A percentile compares a stretch with the other conserved stretches of the same genome.
phyloP scores from a whole-genome alignment of 805 yeast genomes.

The Ogataea neopini region DNA sequence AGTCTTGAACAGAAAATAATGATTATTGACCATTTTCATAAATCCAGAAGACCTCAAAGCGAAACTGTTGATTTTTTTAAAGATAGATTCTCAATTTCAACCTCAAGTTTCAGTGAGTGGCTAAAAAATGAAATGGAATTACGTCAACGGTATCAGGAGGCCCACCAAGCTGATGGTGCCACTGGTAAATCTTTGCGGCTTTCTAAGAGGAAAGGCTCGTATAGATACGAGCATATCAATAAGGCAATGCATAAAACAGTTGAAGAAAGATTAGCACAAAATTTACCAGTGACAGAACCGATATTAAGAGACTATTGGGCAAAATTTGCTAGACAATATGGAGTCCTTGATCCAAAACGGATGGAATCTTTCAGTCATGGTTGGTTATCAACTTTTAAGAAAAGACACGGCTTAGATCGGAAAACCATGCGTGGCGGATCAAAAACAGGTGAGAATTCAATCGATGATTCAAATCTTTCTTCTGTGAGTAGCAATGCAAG shows the following conservation, averaged over 20 bases:
- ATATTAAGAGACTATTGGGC: conserved; percentile 58
- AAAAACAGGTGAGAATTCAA: neutral
- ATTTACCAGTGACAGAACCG: conserved; percentile 55
- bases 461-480: neutral
- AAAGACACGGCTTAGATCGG: conserved; percentile 44
- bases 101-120: conserved; percentile 64
- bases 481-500: neutral
- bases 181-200: conserved; percentile 26
- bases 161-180: conserved; percentile 27
- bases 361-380: conserved; percentile 58
- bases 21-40: conserved; percentile 53
- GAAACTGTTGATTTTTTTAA: conserved; percentile 56
- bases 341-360: conserved; percentile 62
- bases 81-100: conserved; percentile 53
- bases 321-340: conserved; percentile 52
- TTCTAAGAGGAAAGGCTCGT: conserved; percentile 48
- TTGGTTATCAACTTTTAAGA: conserved; percentile 62
- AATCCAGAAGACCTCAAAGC: conserved; percentile 52
- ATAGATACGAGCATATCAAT: conserved; percentile 59
- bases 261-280: conserved; percentile 41
- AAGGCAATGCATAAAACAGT: conserved; percentile 59
- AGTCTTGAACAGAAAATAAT: conserved; percentile 59
- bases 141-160: conserved; percentile 43
- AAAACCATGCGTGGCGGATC: conserved; percentile 14
- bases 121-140: conserved; percentile 53